These are phyloP conservation scores for Coemansia sp. DNA, from an alignment of 371 early-diverging fungal species.

Conservation along the genomic window DNA sequence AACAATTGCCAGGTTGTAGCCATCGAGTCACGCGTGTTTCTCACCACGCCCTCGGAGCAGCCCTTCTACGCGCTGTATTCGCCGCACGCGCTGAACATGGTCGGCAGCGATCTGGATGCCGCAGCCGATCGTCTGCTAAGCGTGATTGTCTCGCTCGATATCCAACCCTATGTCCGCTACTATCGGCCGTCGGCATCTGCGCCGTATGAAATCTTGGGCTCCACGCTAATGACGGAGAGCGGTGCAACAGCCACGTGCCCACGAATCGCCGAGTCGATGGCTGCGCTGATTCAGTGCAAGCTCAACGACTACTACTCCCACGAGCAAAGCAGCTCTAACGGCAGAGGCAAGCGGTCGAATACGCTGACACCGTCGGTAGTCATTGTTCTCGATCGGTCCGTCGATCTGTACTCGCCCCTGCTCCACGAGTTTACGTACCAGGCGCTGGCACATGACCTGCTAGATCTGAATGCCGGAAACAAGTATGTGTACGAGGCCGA, in stretches of 20 bases:
- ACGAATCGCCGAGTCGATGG: constrained; percentile 33
- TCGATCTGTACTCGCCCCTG: constrained; percentile 81
- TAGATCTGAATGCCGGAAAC: constrained; percentile 47
- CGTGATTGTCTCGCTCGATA: constrained; percentile 50
- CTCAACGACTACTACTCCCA: constrained; percentile 19
- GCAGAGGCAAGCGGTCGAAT: not conserved
- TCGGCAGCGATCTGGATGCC: constrained; percentile 49
- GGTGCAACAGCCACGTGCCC: constrained; percentile 1
- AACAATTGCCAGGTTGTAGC: constrained; percentile 34
- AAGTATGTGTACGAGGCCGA: constrained; percentile 19
- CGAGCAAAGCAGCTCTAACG: not conserved
- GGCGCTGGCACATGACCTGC: constrained; percentile 82
- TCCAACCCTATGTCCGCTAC: constrained; percentile 59
- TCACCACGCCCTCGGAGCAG: constrained; percentile 53
- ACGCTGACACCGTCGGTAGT: constrained; percentile 44
- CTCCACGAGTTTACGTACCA: constrained; percentile 92
- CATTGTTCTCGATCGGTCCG: constrained; percentile 82
- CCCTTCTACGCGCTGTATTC: constrained; percentile 55
- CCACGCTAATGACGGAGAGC: not conserved
- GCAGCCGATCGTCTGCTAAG: constrained; percentile 54
- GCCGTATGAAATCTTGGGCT: not conserved
- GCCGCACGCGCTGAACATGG: constrained; percentile 35
- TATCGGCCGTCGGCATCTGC: constrained; percentile 43
- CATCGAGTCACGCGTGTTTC: constrained; percentile 60
- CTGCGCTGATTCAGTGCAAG: constrained; percentile 26